Percentiles rank a stretch among this genome's conserved stretches.
Evolutionary conservation across 768 basidiomycete species (phyloP).

Genomic region (Auricularia sp.): DNA sequence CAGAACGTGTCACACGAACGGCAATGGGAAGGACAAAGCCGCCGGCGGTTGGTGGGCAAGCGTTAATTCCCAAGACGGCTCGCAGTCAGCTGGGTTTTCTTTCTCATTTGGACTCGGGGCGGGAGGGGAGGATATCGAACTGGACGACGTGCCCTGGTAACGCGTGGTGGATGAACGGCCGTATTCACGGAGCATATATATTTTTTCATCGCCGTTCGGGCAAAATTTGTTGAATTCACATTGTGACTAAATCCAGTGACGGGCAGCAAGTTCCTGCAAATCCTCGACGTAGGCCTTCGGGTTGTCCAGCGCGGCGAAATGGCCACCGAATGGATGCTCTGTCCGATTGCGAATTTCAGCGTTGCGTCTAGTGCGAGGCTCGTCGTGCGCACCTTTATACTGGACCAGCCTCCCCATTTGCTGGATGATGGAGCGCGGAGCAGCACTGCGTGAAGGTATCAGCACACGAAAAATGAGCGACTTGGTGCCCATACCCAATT

Average conservation of each 20-base stretch:
- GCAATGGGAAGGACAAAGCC: neutral
- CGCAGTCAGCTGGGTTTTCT: neutral
- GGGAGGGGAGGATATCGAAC: constrained; percentile 3
- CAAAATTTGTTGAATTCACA: no score
- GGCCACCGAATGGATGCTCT: constrained; percentile 8
- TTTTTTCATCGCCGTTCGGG: no score
- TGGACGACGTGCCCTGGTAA: constrained; percentile 5
- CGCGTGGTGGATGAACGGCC: no score
- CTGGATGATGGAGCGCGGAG: neutral
- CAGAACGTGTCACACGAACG: neutral
- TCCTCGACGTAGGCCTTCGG: constrained; percentile 11
- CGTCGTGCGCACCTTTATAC: neutral
- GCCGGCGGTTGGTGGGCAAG: neutral
- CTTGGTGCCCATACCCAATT: neutral
- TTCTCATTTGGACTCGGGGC: constrained; percentile 13
- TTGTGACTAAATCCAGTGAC: constrained; percentile 5
- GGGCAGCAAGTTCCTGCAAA: constrained; percentile 9
- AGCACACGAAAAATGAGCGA: no score
- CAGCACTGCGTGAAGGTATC: neutral
- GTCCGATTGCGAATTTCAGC: neutral
- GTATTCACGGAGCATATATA: no score
- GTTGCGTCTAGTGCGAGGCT: no score
- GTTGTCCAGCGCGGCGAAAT: constrained; percentile 14
- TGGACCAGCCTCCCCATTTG: neutral
- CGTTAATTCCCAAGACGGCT: neutral